Conservation (phyloP, 2,329 filamentous ascomycete species). For the Amylocarpus encephaloides region DNA sequence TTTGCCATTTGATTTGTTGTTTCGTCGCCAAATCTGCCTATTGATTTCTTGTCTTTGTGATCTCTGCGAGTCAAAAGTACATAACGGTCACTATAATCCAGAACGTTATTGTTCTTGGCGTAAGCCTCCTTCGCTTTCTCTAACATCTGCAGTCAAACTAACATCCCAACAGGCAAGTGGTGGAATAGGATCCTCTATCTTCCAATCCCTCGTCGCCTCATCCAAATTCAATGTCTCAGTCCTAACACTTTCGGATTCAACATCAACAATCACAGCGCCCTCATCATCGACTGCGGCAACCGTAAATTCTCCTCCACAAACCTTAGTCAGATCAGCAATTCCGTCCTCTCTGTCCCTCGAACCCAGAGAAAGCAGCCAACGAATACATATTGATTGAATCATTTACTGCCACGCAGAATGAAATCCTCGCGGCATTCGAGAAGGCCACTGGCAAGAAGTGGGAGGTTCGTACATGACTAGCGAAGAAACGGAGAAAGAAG, state of each 20-base stretch:
- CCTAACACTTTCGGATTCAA: constrained; percentile 33
- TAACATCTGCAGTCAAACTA: neutral
- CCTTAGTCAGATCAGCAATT: constrained; percentile 28
- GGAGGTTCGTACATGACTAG: constrained; percentile 22
- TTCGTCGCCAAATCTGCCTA: no score
- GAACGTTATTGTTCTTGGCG: constrained; percentile 3
- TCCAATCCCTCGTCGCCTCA: constrained; percentile 27
- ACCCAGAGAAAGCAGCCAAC: constrained; percentile 33
- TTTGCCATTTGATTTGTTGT: no score
- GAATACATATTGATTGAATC: constrained; percentile 30
- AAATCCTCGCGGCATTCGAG: constrained; percentile 30
- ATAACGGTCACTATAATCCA: neutral
- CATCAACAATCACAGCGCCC: constrained; percentile 27
- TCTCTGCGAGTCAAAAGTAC: no score
- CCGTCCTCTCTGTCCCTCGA: constrained; percentile 31
- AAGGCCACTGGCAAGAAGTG: constrained; percentile 29
- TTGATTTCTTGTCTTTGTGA: no score
- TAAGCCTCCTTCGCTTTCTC: neutral
- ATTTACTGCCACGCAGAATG: constrained; percentile 30
- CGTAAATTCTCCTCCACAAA: constrained; percentile 29
- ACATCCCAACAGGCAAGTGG: constrained; percentile 24
- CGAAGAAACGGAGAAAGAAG: constrained; percentile 8
- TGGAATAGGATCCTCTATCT: constrained; percentile 27
- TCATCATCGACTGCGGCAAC: constrained; percentile 30
- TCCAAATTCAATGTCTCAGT: constrained; percentile 30